Conservation (phyloP, 2,329 filamentous ascomycete genomes). For the Celoporthe dispersa region DNA sequence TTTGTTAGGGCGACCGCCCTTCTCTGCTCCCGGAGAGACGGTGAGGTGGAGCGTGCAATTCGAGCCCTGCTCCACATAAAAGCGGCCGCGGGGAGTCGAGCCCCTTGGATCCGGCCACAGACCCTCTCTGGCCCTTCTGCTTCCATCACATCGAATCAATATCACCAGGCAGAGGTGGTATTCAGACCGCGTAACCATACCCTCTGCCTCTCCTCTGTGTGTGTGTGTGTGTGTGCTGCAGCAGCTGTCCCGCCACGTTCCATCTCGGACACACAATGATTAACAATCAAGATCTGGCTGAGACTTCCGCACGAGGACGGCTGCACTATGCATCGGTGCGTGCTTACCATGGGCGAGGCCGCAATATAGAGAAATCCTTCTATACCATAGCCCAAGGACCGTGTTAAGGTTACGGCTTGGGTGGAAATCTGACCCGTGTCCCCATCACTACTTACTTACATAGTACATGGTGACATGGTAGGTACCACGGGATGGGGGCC, state of each 20-base stretch:
- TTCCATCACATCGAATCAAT: constrained; percentile 10
- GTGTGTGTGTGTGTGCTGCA: too few relatives aligned
- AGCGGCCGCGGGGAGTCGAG: constrained; percentile 18
- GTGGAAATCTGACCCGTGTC: constrained; percentile 2
- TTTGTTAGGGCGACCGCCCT: constrained; percentile 17
- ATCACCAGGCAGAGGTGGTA: background rate
- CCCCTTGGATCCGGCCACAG: constrained; percentile 7
- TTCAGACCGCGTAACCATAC: background rate
- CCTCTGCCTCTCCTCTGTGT: background rate
- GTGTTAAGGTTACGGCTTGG: background rate
- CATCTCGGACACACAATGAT: too few relatives aligned
- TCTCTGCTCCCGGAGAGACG: constrained; percentile 12
- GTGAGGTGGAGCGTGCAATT: constrained; percentile 18
- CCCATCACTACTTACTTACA: background rate
- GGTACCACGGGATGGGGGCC: background rate
- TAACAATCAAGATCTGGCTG: constrained; percentile 1
- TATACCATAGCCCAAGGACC: background rate
- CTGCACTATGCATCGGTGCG: background rate
- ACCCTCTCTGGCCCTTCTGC: constrained; percentile 1
- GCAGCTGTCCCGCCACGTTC: too few relatives aligned
- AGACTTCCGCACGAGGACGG: background rate
- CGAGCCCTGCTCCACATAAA: constrained; percentile 6
- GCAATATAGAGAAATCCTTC: constrained; percentile 8
- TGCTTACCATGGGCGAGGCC: background rate
- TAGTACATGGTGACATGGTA: background rate